Evolutionary conservation across 768 basidiomycete genomes (phyloP).

Genomic region (Calocybe cyanea): DNA sequence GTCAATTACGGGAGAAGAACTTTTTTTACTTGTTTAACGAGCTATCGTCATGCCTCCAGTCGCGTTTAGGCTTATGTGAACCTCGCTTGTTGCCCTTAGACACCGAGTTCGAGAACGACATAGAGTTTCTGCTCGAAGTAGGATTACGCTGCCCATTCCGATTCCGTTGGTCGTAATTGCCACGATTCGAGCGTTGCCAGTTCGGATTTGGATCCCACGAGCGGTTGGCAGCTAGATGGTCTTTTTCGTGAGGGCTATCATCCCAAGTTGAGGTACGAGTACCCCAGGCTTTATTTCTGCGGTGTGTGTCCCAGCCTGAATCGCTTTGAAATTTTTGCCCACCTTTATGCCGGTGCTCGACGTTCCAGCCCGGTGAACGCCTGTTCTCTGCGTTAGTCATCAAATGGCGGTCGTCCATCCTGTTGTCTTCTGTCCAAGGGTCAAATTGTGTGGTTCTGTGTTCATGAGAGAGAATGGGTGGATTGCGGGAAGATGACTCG

Average conservation of each 20-base stretch:
- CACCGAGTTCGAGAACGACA: constrained; percentile 15
- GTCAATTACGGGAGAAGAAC: constrained; percentile 1
- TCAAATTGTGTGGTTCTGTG: constrained; percentile 37
- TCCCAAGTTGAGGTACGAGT: constrained; percentile 25
- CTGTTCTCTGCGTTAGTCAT: constrained; percentile 19
- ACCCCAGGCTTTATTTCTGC: constrained; percentile 42
- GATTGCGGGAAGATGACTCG: constrained; percentile 41
- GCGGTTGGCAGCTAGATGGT: constrained; percentile 36
- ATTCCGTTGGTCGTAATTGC: constrained; percentile 35
- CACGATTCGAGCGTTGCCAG: constrained; percentile 51
- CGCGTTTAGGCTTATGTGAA: constrained; percentile 39
- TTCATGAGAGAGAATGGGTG: constrained; percentile 34
- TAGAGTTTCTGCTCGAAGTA: constrained; percentile 19
- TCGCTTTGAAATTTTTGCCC: constrained; percentile 38
- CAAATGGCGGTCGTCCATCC: constrained; percentile 24
- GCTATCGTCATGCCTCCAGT: constrained; percentile 60
- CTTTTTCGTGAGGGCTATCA: constrained; percentile 24
- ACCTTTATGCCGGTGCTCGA: constrained; percentile 37
- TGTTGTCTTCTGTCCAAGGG: constrained; percentile 40
- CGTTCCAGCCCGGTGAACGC: constrained; percentile 31
- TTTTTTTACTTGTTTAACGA: constrained; percentile 67
- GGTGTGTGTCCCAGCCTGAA: constrained; percentile 52
- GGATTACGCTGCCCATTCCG: constrained; percentile 34
- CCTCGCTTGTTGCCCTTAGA: constrained; percentile 27
- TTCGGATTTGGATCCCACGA: constrained; percentile 71